phyloP scores from a whole-genome alignment of 345 rosid genomes.

The Euphorbia pulcherrima region DNA sequence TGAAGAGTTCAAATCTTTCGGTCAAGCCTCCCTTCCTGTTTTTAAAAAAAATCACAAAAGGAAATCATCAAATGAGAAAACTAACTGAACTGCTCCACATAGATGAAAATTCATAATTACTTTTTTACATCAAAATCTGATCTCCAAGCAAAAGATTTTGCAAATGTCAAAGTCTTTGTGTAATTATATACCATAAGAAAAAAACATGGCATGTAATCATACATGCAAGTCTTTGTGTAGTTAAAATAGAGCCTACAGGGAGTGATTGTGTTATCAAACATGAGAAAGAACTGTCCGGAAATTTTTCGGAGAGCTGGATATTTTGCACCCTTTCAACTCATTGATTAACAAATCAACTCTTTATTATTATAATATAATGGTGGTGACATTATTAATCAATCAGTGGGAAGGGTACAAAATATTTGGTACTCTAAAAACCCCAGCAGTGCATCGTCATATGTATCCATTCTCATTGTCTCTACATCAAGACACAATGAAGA shows the following conservation, averaged over 20 bases:
- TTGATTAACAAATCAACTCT: too few relatives aligned
- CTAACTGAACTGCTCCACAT: neutral
- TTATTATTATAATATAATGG: too few relatives aligned
- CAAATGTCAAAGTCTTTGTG: too few relatives aligned
- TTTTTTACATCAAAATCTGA: neutral
- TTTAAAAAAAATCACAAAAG: constrained; percentile 9
- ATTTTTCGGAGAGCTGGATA: too few relatives aligned
- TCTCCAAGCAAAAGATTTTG: neutral
- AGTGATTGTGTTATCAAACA: neutral
- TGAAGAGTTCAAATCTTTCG: constrained; percentile 93
- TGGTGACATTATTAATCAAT: too few relatives aligned
- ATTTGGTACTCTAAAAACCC: too few relatives aligned
- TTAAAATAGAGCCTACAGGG: neutral
- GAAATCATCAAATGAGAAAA: constrained; percentile 4
- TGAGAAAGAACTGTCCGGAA: neutral
- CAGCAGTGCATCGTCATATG: neutral
- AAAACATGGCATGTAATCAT: neutral
- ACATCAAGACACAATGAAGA: neutral
- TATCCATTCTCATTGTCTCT: neutral
- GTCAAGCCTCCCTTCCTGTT: constrained; percentile 64
- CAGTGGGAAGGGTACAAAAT: too few relatives aligned
- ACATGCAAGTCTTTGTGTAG: neutral
- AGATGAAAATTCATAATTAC: neutral
- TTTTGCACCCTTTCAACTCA: too few relatives aligned
- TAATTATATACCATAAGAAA: neutral